These are phyloP conservation scores for Fusarium citri DNA, from an alignment of 2,329 filamentous ascomycete species.

Conservation along the genomic window DNA sequence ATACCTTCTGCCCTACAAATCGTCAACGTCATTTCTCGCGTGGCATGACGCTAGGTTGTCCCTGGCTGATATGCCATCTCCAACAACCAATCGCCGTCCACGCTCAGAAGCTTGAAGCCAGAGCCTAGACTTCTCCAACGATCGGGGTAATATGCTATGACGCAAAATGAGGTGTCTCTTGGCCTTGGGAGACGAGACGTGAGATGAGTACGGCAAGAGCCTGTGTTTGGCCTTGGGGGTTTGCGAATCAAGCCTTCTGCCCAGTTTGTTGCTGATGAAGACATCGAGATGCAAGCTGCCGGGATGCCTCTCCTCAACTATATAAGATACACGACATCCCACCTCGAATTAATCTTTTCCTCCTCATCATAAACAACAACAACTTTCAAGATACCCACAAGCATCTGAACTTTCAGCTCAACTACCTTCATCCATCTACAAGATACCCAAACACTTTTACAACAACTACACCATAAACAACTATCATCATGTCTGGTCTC, in stretches of 20 bases:
- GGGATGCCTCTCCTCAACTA: constrained; percentile 20
- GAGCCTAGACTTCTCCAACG: constrained; percentile 17
- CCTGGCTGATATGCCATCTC: constrained; percentile 11
- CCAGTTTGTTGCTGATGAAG: constrained; percentile 25
- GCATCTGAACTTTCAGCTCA: constrained; percentile 21
- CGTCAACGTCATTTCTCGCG: constrained; percentile 43
- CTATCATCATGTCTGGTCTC: constrained; percentile 64
- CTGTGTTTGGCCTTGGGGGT: constrained; percentile 6
- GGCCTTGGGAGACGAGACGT: constrained; percentile 1
- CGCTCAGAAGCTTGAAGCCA: constrained; percentile 12
- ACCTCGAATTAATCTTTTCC: neutral
- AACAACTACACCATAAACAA: constrained; percentile 12
- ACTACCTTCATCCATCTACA: constrained; percentile 6
- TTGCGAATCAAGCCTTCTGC: constrained; percentile 9
- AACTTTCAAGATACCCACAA: constrained; percentile 38
- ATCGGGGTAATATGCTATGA: constrained; percentile 41
- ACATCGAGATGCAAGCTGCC: constrained; percentile 32
- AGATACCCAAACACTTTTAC: constrained; percentile 24
- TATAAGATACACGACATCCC: constrained; percentile 39
- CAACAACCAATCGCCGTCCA: constrained; percentile 27
- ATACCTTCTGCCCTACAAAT: constrained; percentile 31
- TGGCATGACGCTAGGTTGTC: constrained; percentile 42
- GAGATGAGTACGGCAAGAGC: constrained; percentile 12
- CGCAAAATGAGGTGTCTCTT: constrained; percentile 41
- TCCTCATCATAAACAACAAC: constrained; percentile 31